A percentile compares a stretch with the other conserved stretches of the same genome.
phyloP scores from a whole-genome alignment of 164 flowering plant genomes.

The Aristolochia fimbriata region DNA sequence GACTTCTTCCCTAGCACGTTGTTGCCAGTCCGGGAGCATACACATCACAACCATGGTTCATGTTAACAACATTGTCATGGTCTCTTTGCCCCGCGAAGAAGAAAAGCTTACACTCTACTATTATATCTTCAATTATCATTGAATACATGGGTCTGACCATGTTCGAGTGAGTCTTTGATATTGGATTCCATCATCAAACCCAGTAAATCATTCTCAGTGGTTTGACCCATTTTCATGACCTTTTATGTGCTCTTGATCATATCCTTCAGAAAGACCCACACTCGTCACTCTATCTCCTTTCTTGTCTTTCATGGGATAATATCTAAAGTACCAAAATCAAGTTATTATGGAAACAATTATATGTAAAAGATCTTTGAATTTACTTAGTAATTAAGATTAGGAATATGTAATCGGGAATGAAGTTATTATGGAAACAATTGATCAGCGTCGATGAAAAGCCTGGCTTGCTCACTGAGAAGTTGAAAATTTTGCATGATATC shows the following conservation, averaged over 20 bases:
- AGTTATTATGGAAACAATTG: neutral
- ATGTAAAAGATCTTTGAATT: no score
- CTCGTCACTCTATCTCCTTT: neutral
- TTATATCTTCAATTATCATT: constrained; percentile 34
- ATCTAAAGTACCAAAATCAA: no score
- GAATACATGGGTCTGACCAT: no score
- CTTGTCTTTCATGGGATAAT: constrained; percentile 6
- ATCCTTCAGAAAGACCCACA: neutral
- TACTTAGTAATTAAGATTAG: no score
- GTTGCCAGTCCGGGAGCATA: constrained; percentile 39
- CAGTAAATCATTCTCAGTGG: constrained; percentile 7
- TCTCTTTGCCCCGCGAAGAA: constrained; percentile 44
- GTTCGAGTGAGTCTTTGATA: neutral
- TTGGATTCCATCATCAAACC: constrained; percentile 9
- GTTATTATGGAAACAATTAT: no score
- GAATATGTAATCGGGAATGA: constrained; percentile 28
- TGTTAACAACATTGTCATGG: constrained; percentile 32
- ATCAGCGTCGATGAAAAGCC: neutral
- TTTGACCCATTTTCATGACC: constrained; percentile 6
- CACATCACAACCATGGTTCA: constrained; percentile 35
- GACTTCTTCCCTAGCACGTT: constrained; percentile 46
- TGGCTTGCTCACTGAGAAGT: constrained; percentile 13
- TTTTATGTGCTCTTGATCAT: constrained; percentile 4
- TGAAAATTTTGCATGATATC: constrained; percentile 22
- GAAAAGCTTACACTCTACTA: constrained; percentile 45